Evolutionary conservation across 2,329 filamentous ascomycete genomes (phyloP).

Genomic region (Fusarium marasasianum): DNA sequence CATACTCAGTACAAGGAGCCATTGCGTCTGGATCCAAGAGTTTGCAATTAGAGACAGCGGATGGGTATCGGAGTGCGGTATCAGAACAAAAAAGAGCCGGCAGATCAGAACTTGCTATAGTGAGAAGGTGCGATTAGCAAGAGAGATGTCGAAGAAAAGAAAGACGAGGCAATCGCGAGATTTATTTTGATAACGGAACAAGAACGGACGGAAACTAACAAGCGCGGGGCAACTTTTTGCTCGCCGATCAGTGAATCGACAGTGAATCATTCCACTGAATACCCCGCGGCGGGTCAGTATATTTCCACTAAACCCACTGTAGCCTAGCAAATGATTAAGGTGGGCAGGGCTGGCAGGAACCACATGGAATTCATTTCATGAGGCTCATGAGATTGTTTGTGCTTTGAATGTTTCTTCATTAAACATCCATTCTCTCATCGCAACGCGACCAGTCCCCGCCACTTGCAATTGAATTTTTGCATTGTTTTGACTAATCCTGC

Average conservation of each 20-base stretch:
- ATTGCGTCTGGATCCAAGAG: conserved; percentile 41
- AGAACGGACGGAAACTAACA: neutral
- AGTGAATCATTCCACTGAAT: conserved; percentile 10
- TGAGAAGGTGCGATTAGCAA: neutral
- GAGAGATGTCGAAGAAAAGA: neutral
- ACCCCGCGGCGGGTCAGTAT: conserved; percentile 23
- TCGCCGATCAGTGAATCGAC: neutral
- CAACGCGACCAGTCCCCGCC: neutral
- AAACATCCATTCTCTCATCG: neutral
- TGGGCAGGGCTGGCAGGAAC: neutral
- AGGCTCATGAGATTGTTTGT: neutral
- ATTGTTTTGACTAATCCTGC: neutral
- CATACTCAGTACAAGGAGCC: conserved; percentile 58
- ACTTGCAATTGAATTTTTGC: too few relatives aligned
- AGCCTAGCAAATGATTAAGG: neutral
- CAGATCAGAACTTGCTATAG: neutral
- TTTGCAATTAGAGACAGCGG: neutral
- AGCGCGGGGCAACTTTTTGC: conserved; percentile 9
- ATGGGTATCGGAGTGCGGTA: neutral
- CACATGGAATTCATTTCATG: neutral
- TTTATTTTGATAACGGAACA: conserved; percentile 11
- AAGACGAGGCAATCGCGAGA: conserved; percentile 11
- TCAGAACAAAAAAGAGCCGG: neutral
- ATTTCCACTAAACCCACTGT: neutral
- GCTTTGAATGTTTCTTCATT: neutral